A percentile compares a stretch with the other conserved stretches of the same genome.
Conservation (phyloP, 108 stramenopile genomes). For the Thalassiosira profunda region DNA sequence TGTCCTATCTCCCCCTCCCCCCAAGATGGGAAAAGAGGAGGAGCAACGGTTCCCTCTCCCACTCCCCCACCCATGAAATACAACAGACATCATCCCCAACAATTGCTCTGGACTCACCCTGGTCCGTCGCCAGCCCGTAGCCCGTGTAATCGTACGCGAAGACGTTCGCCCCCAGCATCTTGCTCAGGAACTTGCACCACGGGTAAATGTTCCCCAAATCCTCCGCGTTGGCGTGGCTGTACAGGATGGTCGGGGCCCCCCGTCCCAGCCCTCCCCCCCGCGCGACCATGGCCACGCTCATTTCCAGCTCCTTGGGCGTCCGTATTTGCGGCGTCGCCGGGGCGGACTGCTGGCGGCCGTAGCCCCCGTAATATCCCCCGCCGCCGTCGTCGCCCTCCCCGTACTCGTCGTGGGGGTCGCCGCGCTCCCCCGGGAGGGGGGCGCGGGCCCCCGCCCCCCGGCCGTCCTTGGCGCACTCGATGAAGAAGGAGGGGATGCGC, state of each 20-base stretch:
- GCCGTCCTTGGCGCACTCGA: constrained; percentile 57
- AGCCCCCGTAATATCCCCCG: not conserved
- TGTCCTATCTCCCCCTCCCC: not conserved
- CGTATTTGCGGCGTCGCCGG: constrained; percentile 53
- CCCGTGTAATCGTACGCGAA: constrained; percentile 99
- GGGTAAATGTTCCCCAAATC: constrained; percentile 94
- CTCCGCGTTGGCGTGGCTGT: constrained; percentile 96
- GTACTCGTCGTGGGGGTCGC: constrained; percentile 12
- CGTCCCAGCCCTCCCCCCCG: constrained; percentile 1
- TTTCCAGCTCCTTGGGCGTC: constrained; percentile 48
- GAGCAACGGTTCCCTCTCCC: not conserved
- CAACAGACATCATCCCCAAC: not conserved
- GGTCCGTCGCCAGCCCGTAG: constrained; percentile 89
- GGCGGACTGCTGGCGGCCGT: not conserved
- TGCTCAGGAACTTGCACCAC: constrained; percentile 92
- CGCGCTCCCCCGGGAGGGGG: constrained; percentile 46
- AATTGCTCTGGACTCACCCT: constrained; percentile 54
- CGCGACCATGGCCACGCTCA: constrained; percentile 8
- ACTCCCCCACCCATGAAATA: not conserved
- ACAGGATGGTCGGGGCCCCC: constrained; percentile 83
- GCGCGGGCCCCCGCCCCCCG: constrained; percentile 40
- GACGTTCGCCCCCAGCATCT: constrained; percentile 94
- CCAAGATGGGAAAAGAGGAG: not conserved
- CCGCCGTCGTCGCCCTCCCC: not conserved
- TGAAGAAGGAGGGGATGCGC: constrained; percentile 87